Evolutionary conservation across 139 green algal species (phyloP).

Genomic region (Axilococcus clingmanii): DNA sequence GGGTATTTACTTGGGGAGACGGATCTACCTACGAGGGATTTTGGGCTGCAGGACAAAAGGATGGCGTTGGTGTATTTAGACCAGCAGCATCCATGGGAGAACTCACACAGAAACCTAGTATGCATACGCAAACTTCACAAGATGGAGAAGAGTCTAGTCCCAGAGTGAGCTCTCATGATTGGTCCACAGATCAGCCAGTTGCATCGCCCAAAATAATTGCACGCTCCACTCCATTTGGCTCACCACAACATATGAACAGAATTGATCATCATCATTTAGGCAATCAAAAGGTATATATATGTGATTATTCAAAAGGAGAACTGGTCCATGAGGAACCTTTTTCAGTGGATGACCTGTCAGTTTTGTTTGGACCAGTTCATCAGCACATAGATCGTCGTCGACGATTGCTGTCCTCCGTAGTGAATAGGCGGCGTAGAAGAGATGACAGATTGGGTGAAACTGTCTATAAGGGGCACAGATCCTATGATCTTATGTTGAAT

Average conservation of each 20-base stretch:
- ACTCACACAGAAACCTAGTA: too few species aligned
- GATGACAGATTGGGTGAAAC: constrained; percentile 31
- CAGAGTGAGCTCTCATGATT: constrained; percentile 15
- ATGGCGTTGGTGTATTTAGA: constrained; percentile 46
- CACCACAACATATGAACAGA: too few species aligned
- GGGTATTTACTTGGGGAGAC: constrained; percentile 44
- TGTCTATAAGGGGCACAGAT: constrained; percentile 76
- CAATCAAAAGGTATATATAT: constrained; percentile 25
- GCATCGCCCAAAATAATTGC: too few species aligned
- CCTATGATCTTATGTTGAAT: constrained; percentile 89
- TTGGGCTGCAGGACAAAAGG: constrained; percentile 46
- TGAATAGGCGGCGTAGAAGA: constrained; percentile 1
- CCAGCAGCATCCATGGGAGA: constrained; percentile 9
- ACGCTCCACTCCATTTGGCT: too few species aligned
- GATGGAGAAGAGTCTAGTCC: background rate
- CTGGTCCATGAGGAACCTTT: constrained; percentile 37
- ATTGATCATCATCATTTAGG: too few species aligned
- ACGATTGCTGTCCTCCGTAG: too few species aligned
- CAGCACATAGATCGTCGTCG: background rate
- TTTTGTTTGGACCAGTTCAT: constrained; percentile 1
- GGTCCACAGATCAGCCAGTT: constrained; percentile 2
- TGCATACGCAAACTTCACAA: too few species aligned
- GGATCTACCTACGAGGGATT: constrained; percentile 47
- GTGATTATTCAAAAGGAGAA: constrained; percentile 34
- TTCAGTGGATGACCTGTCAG: constrained; percentile 25